phyloP scores from a whole-genome alignment of 2,329 filamentous ascomycete genomes.

The Teratosphaeria gauchensis region DNA sequence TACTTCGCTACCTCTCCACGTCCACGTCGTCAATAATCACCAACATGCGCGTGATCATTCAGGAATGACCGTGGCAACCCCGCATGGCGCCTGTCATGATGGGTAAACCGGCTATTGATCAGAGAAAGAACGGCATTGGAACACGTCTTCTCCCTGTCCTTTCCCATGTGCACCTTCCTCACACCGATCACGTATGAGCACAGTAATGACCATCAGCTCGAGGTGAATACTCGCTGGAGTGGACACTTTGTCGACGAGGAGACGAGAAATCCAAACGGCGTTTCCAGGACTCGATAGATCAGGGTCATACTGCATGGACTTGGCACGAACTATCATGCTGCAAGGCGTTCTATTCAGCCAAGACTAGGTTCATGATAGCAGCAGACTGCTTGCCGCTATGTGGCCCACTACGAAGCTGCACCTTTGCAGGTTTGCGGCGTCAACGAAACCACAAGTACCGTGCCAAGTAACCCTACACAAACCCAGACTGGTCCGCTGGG shows the following conservation, averaged over 20 bases:
- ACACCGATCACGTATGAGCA: too few species aligned
- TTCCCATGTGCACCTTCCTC: too few species aligned
- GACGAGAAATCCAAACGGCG: too few species aligned
- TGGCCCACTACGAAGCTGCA: slow-evolving; percentile 22
- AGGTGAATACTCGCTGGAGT: too few species aligned
- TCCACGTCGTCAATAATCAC: not conserved
- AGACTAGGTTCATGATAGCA: slow-evolving; percentile 1
- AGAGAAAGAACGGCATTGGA: not conserved
- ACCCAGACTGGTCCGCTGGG: slow-evolving; percentile 5
- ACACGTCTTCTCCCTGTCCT: not conserved
- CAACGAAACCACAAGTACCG: not conserved
- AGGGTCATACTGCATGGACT: too few species aligned
- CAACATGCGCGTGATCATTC: not conserved
- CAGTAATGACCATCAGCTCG: too few species aligned
- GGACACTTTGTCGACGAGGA: too few species aligned
- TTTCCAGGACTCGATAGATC: too few species aligned
- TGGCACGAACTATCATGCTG: too few species aligned
- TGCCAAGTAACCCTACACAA: slow-evolving; percentile 4
- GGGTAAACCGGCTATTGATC: not conserved
- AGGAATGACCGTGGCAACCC: not conserved
- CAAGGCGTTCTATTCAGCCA: too few species aligned
- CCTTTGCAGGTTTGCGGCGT: slow-evolving; percentile 1
- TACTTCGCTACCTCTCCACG: not conserved
- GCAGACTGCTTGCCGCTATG: slow-evolving; percentile 14
- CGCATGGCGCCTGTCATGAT: not conserved